A percentile compares a stretch with the other conserved stretches of the same genome.
These are phyloP conservation scores for Amesomyces nigricolor DNA, from an alignment of 2,329 filamentous ascomycete genomes.

Conservation along the genomic window DNA sequence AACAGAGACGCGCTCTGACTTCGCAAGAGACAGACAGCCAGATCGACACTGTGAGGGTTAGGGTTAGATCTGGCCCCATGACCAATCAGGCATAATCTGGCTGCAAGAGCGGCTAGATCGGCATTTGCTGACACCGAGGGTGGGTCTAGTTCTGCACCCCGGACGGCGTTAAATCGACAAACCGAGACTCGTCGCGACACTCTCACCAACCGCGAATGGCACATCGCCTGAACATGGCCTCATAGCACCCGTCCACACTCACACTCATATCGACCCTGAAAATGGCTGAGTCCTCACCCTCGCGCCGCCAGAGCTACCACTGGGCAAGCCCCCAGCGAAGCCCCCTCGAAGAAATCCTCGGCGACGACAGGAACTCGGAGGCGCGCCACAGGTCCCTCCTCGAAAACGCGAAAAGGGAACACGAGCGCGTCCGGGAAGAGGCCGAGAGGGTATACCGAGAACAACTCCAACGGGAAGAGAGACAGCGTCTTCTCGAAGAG, in stretches of 20 bases:
- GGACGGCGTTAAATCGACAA: not conserved
- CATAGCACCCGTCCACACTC: not conserved
- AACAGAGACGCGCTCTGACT: too few species aligned
- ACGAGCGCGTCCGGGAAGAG: slow-evolving; percentile 30
- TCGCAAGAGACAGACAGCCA: too few species aligned
- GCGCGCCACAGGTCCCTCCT: slow-evolving; percentile 30
- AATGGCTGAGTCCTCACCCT: slow-evolving; percentile 32
- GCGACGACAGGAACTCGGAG: slow-evolving; percentile 31
- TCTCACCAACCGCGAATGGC: slow-evolving; percentile 2
- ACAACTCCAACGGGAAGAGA: slow-evolving; percentile 23
- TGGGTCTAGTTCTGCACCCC: slow-evolving; percentile 4
- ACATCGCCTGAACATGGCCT: slow-evolving; percentile 9
- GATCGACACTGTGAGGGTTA: not conserved
- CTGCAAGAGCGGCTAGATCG: not conserved
- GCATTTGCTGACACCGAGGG: slow-evolving; percentile 1
- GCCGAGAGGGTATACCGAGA: slow-evolving; percentile 27
- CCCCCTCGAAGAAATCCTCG: slow-evolving; percentile 27
- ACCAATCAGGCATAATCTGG: not conserved
- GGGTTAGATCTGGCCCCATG: not conserved
- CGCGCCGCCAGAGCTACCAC: slow-evolving; percentile 22
- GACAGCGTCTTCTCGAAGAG: slow-evolving; percentile 25
- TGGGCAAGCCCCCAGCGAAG: slow-evolving; percentile 22
- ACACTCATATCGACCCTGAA: not conserved
- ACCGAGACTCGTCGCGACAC: not conserved
- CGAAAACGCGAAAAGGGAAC: slow-evolving; percentile 28